Base-by-base conservation (phyloP, 2,329 filamentous ascomycete species). In the Trichoderma sp. region DNA sequence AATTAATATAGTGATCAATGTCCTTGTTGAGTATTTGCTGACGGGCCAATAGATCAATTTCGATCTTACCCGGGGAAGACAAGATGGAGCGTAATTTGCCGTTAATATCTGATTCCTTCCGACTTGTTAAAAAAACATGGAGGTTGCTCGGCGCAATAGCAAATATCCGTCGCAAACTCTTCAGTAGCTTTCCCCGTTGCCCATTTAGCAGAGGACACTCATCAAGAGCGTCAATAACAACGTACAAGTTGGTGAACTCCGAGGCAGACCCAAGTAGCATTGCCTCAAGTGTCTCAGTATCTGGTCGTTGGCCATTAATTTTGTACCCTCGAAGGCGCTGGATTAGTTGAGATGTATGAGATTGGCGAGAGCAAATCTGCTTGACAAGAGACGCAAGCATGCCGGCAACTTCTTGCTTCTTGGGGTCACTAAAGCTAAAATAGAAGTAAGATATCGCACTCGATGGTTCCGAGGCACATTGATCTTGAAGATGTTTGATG, bases 171-270 rank as follows among this genome's bases (percentile, higher is more conserved):
- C 42, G 10, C 19, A 48, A 7, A 2, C 42, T 45, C n/a, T 22
- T 48, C 0, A 48, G 10, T 0, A 48, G 42, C 19, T 48, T 48
- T 22, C 0, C 2, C 5, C 42, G 10, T 22, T 48, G 19, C 10
- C 13, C 4, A 2, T 48, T 48, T 6, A 48, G 42, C 2, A 48
- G 4, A 0, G 42, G 42, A 19, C 42, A 48, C 9, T 48, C 42
- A 48, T 48, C 42, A 48, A 48, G 42, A 12, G 42, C 42, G 1
- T 48, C 42, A 48, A 48, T 48, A 22, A 48, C 19, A 2, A 48
- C 6, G 0, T 48, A 48, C 1, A 48, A 0, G 3, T 7, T 48
- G 0, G 10, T 1, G 1, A 48, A 22, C 22, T 48, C 19, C 4
- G 42, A 48, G 12, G 42, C 19, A 1, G 42, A 13, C 0, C 10